Conservation (phyloP, 2,329 filamentous ascomycete species). For the Onygenales sp. region DNA sequence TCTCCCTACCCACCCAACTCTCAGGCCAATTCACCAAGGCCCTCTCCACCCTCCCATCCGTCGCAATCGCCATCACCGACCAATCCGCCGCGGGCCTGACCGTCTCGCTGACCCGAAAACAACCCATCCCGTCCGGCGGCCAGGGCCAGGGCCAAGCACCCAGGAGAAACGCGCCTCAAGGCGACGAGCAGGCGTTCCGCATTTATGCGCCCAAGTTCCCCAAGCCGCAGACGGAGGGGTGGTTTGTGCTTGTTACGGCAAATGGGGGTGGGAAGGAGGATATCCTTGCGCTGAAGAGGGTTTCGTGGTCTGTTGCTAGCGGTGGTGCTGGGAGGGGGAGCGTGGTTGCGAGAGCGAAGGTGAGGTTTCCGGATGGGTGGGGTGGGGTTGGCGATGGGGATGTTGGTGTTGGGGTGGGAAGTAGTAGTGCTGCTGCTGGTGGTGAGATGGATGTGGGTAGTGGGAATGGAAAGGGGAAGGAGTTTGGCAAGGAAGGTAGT, state of each 20-base stretch:
- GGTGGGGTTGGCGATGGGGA: background rate
- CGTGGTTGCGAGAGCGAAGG: constrained; percentile 9
- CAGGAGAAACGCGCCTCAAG: constrained; percentile 54
- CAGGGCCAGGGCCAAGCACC: background rate
- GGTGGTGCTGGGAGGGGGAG: constrained; percentile 6
- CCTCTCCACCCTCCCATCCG: constrained; percentile 56
- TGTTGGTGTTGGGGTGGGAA: background rate
- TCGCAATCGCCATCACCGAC: constrained; percentile 53
- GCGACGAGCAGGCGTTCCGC: constrained; percentile 33
- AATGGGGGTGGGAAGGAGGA: constrained; percentile 50
- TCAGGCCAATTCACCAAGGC: constrained; percentile 44
- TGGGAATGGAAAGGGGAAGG: constrained; percentile 12
- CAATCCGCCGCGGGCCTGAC: constrained; percentile 54
- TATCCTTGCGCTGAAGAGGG: constrained; percentile 74
- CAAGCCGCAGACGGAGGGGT: constrained; percentile 89
- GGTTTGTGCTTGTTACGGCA: constrained; percentile 67
- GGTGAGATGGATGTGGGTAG: constrained; percentile 14
- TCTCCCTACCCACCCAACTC: constrained; percentile 17
- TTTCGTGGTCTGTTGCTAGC: constrained; percentile 55
- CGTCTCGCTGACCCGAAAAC: constrained; percentile 14
- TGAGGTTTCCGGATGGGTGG: constrained; percentile 9
- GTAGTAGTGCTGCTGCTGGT: constrained; percentile 17
- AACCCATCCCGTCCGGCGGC: background rate
- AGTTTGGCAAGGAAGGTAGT: background rate
- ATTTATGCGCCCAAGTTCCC: constrained; percentile 86